Conservation (phyloP, 768 basidiomycete genomes). For the Boletus tomentosulus region DNA sequence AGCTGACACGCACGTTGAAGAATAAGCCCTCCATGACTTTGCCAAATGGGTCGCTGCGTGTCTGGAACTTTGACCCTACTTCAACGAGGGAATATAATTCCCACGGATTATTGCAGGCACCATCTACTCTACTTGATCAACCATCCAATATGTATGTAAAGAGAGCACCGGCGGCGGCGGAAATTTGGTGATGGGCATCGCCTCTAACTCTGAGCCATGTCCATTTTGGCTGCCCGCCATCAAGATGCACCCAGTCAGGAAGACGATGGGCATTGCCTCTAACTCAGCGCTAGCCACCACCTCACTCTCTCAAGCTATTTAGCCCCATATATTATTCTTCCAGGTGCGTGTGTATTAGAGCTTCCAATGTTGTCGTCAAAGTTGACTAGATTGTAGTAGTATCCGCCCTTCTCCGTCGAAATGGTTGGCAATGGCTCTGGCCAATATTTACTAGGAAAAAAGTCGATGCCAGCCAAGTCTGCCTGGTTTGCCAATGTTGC, state of each 20-base stretch:
- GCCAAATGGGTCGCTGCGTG: neutral
- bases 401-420: neutral
- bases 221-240: too few species aligned
- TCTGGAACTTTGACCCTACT: neutral
- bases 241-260: too few species aligned
- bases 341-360: too few species aligned
- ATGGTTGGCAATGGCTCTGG: neutral
- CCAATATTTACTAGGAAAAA: neutral
- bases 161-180: too few species aligned
- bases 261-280: too few species aligned
- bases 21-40: slow-evolving; percentile 77
- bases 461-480: neutral
- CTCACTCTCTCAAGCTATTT: too few species aligned
- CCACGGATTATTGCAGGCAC: slow-evolving; percentile 13
- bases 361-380: neutral
- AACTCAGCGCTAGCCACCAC: too few species aligned
- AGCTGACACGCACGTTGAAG: slow-evolving; percentile 64
- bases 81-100: slow-evolving; percentile 17
- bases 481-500: neutral
- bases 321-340: too few species aligned
- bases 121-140: too few species aligned
- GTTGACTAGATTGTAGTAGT: neutral
- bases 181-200: too few species aligned
- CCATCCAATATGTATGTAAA: too few species aligned
- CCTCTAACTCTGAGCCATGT: too few species aligned